These are phyloP conservation scores for Ceratobasidium sp. DNA, from an alignment of 1,284 basidiomycete genomes.

Conservation along the genomic window DNA sequence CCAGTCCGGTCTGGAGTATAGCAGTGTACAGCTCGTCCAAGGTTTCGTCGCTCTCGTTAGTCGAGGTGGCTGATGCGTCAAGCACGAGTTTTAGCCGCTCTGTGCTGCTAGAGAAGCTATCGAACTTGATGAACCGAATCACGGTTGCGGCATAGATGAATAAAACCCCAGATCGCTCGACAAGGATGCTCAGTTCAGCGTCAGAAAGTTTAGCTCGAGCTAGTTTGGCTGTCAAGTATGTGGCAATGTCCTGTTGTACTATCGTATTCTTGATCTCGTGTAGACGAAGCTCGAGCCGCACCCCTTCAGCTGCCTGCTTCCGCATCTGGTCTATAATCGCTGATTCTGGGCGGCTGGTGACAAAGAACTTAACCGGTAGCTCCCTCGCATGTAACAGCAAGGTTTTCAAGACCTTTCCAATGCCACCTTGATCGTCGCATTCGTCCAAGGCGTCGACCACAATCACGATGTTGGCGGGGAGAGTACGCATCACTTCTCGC, in stretches of 20 bases:
- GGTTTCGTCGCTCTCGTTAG: background rate
- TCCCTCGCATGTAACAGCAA: background rate
- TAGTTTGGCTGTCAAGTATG: background rate
- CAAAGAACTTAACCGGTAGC: constrained; percentile 1
- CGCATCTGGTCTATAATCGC: background rate
- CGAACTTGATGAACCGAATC: background rate
- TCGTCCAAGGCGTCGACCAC: constrained; percentile 32
- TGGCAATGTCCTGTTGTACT: background rate
- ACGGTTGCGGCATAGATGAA: constrained; percentile 33
- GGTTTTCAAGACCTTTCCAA: background rate
- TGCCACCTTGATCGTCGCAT: background rate
- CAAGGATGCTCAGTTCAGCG: background rate
- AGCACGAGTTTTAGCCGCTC: constrained; percentile 10
- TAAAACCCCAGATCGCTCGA: background rate
- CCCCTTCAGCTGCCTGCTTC: no score
- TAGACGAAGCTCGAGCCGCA: background rate
- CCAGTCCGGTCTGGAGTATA: background rate
- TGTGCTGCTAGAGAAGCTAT: background rate
- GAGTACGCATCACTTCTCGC: background rate
- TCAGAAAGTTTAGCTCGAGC: background rate
- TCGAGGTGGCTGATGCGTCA: background rate
- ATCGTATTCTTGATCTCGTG: constrained; percentile 1
- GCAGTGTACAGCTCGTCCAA: constrained; percentile 2
- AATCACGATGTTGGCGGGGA: background rate
- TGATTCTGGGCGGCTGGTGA: constrained; percentile 10